These are phyloP conservation scores for Trametes hirsuta DNA, from an alignment of 1,284 basidiomycete genomes.

Conservation along the genomic window DNA sequence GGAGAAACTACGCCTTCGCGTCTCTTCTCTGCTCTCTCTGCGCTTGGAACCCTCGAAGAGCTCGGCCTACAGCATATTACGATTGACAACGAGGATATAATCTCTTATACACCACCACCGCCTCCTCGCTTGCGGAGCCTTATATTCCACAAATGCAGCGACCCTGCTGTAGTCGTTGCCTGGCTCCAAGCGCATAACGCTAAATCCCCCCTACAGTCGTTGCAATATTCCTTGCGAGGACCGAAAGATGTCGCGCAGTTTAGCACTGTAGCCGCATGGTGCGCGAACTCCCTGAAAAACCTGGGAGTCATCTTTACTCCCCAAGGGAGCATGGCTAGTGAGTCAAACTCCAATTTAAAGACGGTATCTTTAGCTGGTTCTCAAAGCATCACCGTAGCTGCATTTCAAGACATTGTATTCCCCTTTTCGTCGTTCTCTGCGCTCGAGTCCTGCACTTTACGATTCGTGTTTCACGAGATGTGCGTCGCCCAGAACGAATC, in stretches of 20 bases:
- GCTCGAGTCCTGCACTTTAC: slow-evolving; percentile 23
- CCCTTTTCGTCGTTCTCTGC: slow-evolving; percentile 13
- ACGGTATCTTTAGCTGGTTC: not conserved
- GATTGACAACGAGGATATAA: not conserved
- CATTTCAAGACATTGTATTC: slow-evolving; percentile 16
- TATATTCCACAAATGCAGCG: not conserved
- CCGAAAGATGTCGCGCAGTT: not conserved
- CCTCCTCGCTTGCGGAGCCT: not conserved
- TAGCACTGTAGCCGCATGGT: not conserved
- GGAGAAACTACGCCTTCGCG: not conserved
- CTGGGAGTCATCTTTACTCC: slow-evolving; percentile 13
- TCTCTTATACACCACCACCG: not conserved
- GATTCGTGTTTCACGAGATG: slow-evolving; percentile 31
- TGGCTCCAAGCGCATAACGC: not conserved
- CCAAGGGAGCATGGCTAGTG: slow-evolving; percentile 14
- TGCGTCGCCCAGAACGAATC: slow-evolving; percentile 29
- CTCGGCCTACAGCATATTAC: not conserved
- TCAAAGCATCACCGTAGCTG: not conserved
- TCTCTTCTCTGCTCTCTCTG: not conserved
- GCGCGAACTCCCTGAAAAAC: slow-evolving; percentile 1
- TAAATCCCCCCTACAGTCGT: not conserved
- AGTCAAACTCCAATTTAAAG: not conserved
- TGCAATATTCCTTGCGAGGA: not conserved
- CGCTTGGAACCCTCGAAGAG: not conserved
- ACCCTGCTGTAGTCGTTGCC: not conserved